Evolutionary conservation across 23 red algal species (phyloP).

Genomic region (Pyropia yezoensis): DNA sequence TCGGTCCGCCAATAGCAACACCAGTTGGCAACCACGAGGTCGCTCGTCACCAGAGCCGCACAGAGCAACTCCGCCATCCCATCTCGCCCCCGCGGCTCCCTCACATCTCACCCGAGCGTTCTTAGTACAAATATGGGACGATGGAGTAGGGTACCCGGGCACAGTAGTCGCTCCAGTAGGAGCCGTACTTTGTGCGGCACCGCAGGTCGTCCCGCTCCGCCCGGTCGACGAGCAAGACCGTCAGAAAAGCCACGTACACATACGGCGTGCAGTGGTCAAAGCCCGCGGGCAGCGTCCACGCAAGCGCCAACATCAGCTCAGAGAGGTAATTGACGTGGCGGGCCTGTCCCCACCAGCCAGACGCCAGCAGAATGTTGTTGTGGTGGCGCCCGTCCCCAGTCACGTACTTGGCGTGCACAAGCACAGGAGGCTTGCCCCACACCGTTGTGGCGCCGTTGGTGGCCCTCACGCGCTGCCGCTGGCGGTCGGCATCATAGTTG

Average conservation of each 20-base stretch:
- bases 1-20: no score
- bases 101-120: no score
- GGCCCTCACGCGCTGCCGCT: constrained; percentile 43
- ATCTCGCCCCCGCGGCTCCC: no score
- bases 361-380: constrained; percentile 17
- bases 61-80: no score
- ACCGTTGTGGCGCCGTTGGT: constrained; percentile 31
- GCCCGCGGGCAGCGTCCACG: neutral
- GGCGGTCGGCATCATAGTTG: constrained; percentile 51
- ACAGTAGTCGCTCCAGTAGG: constrained; percentile 5
- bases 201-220: constrained; percentile 2
- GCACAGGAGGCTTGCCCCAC: constrained; percentile 38
- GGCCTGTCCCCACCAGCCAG: constrained; percentile 2
- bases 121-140: neutral
- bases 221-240: constrained; percentile 1
- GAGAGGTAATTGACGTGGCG: constrained; percentile 3
- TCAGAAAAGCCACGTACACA: neutral
- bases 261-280: neutral
- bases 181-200: constrained; percentile 3
- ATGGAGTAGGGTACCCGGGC: neutral
- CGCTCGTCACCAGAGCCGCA: no score
- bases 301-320: neutral
- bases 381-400: constrained; percentile 56
- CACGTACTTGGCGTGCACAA: constrained; percentile 41
- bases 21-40: no score